Percentiles rank a stretch among this genome's conserved stretches.
These are phyloP conservation scores for Neofusicoccum sp. DNA, from an alignment of 2,329 filamentous ascomycete genomes.

Conservation along the genomic window DNA sequence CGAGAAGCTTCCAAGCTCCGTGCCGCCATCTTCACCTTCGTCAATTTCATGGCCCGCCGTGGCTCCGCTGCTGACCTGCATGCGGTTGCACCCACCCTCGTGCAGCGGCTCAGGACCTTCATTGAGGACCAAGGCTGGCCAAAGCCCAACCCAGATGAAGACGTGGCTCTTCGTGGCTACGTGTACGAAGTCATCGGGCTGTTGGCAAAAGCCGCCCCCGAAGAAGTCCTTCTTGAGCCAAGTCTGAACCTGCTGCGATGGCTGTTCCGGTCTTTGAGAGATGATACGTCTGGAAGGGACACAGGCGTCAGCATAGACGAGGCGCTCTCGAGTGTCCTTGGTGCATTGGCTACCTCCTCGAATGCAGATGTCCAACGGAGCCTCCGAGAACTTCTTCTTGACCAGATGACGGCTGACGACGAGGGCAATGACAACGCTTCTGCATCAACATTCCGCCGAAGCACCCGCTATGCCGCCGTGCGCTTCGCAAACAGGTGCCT, in stretches of 20 bases:
- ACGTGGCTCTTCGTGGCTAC: constrained; percentile 67
- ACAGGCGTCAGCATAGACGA: constrained; percentile 87
- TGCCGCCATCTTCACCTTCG: constrained; percentile 78
- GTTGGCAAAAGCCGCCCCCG: constrained; percentile 64
- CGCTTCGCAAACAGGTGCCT: constrained; percentile 90
- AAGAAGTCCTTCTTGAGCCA: constrained; percentile 53
- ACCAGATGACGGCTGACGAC: constrained; percentile 32
- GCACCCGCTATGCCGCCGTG: constrained; percentile 76
- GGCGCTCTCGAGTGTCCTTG: constrained; percentile 75
- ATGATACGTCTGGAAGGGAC: constrained; percentile 70
- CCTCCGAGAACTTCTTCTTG: constrained; percentile 35
- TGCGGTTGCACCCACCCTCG: constrained; percentile 65
- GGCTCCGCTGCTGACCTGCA: constrained; percentile 61
- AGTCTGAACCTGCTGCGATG: constrained; percentile 63
- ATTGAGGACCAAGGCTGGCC: constrained; percentile 85
- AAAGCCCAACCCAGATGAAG: constrained; percentile 53
- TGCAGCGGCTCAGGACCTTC: constrained; percentile 68
- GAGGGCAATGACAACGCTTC: background rate
- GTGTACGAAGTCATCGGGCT: constrained; percentile 91
- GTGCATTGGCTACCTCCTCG: constrained; percentile 45
- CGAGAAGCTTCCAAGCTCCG: constrained; percentile 78
- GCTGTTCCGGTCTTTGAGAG: constrained; percentile 79
- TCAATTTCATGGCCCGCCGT: constrained; percentile 81
- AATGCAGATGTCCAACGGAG: constrained; percentile 43
- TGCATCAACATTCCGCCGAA: constrained; percentile 34